Conservation (phyloP, 257 asterid genomes). For the Solanum appendiculatum region DNA sequence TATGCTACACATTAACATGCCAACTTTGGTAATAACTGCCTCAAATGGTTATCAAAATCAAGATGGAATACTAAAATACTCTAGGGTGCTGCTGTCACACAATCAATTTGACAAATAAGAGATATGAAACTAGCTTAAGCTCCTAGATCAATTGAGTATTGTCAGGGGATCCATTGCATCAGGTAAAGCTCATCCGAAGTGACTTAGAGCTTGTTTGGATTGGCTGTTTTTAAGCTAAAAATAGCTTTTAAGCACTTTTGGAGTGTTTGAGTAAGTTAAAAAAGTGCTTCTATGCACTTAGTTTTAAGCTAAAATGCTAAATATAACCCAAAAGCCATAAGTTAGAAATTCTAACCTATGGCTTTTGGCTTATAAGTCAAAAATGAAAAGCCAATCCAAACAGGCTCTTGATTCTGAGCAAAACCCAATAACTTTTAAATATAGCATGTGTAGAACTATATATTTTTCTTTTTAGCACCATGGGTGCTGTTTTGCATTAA, state of each 20-base stretch:
- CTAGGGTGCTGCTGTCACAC: neutral
- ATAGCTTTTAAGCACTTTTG: neutral
- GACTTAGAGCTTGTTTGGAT: neutral
- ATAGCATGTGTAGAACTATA: neutral
- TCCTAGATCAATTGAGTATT: neutral
- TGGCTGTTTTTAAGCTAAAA: neutral
- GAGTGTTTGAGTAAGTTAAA: neutral
- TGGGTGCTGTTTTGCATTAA: constrained; percentile 3
- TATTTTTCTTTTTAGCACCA: neutral
- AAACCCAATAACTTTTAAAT: neutral
- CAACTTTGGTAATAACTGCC: neutral
- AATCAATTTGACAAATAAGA: neutral
- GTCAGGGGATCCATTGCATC: neutral
- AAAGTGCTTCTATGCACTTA: neutral
- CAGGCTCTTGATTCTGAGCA: neutral
- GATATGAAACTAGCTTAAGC: neutral
- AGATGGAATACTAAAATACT: neutral
- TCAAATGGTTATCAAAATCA: neutral
- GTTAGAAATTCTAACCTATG: neutral
- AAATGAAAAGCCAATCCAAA: neutral
- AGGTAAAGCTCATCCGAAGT: neutral
- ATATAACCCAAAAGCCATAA: too few relatives aligned
- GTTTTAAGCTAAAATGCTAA: too few relatives aligned
- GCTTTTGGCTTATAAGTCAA: neutral
- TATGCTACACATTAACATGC: neutral